Evolutionary conservation across 495 filamentous ascomycete species (phyloP).

Genomic region (Hyaloscypha finlandica): DNA sequence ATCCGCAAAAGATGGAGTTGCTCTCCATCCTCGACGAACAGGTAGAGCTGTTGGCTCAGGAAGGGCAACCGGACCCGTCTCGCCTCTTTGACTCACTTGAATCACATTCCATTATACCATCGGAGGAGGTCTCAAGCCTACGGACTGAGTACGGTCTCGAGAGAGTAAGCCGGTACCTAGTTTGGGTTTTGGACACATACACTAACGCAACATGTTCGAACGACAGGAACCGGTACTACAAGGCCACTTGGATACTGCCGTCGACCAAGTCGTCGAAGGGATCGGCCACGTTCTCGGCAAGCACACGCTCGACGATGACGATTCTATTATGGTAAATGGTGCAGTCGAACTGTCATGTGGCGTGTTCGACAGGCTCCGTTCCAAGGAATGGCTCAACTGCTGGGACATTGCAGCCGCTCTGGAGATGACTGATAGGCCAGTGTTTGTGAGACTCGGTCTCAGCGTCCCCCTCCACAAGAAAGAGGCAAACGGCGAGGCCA

Average conservation of each 20-base stretch:
- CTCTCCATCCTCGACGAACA: too few species aligned
- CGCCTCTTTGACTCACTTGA: conserved; percentile 17
- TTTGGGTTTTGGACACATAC: conserved; percentile 12
- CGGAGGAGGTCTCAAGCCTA: conserved; percentile 22
- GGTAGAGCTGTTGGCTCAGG: too few species aligned
- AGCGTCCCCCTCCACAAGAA: conserved; percentile 23
- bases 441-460: conserved; percentile 21
- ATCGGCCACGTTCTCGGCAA: conserved; percentile 22
- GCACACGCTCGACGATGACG: conserved; percentile 15
- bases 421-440: conserved; percentile 27
- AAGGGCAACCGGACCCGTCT: too few species aligned
- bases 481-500: conserved; percentile 22
- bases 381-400: conserved; percentile 23
- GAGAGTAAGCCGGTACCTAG: conserved; percentile 22
- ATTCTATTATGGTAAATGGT: conserved; percentile 25
- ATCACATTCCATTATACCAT: conserved; percentile 26
- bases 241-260: conserved; percentile 18
- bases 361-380: conserved; percentile 22
- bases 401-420: conserved; percentile 24
- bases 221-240: conserved; percentile 24
- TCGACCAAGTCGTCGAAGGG: conserved; percentile 23
- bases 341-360: conserved; percentile 19
- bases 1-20: too few species aligned
- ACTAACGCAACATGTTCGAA: conserved; percentile 19
- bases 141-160: conserved; percentile 18